Percentiles rank a stretch among this genome's conserved stretches.
Evolutionary conservation across 805 yeast genomes (phyloP).

Genomic region (Saccharomycopsis fodiens): DNA sequence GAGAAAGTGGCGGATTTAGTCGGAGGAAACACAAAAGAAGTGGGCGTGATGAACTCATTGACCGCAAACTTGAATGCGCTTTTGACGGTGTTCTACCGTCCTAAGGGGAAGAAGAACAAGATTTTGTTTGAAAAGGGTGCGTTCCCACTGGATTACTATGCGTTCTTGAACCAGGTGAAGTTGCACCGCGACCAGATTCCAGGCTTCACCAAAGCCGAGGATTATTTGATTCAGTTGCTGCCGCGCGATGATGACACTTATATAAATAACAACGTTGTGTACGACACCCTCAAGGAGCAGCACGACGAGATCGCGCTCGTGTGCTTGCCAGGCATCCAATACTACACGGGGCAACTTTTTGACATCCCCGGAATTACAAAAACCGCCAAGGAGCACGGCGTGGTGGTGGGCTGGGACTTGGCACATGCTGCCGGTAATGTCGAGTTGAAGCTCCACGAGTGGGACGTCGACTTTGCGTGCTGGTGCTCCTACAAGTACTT

Average conservation of each 20-base stretch:
- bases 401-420: constrained; percentile 85
- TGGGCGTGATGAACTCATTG: constrained; percentile 80
- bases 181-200: constrained; percentile 25
- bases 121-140: constrained; percentile 81
- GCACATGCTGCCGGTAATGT: constrained; percentile 95
- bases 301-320: constrained; percentile 62
- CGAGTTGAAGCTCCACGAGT: constrained; percentile 66
- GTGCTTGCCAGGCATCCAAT: constrained; percentile 83
- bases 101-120: constrained; percentile 49
- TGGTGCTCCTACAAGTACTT: constrained; percentile 93
- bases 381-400: constrained; percentile 43
- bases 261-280: constrained; percentile 56
- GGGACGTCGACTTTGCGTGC: constrained; percentile 89
- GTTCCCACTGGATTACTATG: constrained; percentile 89
- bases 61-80: constrained; percentile 77
- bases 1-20: constrained; percentile 65
- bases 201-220: constrained; percentile 27
- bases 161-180: constrained; percentile 64
- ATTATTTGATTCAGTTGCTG: constrained; percentile 53
- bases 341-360: constrained; percentile 84
- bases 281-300: constrained; percentile 45
- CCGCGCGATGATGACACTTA: constrained; percentile 54
- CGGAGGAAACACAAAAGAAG: constrained; percentile 71
- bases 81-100: constrained; percentile 67
- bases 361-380: constrained; percentile 66